Evolutionary conservation across 2,329 filamentous ascomycete species (phyloP).

Genomic region (Podosphaera aphanis): DNA sequence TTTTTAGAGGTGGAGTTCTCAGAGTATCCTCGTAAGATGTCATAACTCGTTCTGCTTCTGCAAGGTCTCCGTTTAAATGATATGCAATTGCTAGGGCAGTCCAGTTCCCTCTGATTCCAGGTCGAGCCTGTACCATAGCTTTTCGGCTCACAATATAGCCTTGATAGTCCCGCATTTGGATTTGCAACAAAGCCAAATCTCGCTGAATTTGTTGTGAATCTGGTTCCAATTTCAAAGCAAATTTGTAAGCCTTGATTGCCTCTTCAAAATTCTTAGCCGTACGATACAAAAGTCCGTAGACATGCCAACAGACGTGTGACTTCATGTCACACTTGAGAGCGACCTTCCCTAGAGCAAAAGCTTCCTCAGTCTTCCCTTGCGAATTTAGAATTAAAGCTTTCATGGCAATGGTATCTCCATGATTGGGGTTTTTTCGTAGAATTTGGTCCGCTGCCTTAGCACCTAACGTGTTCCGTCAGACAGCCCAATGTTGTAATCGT

Average conservation of each 20-base stretch:
- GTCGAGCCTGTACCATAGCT: slow-evolving; percentile 66
- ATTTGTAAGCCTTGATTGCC: slow-evolving; percentile 97
- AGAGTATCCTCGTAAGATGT: slow-evolving; percentile 84
- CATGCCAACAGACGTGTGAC: slow-evolving; percentile 98
- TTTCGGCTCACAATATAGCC: slow-evolving; percentile 80
- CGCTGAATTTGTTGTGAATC: slow-evolving; percentile 83
- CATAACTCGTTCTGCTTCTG: slow-evolving; percentile 73
- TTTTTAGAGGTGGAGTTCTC: slow-evolving; percentile 52
- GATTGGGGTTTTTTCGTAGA: slow-evolving; percentile 76
- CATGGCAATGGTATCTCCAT: slow-evolving; percentile 98
- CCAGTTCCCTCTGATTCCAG: slow-evolving; percentile 77
- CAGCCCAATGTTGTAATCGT: not conserved
- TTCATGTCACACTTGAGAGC: slow-evolving; percentile 94
- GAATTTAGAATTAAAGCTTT: slow-evolving; percentile 92
- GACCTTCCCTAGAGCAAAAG: slow-evolving; percentile 77
- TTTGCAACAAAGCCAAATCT: slow-evolving; percentile 76
- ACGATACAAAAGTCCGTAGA: slow-evolving; percentile 84
- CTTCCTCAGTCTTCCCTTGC: slow-evolving; percentile 78
- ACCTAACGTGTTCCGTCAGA: slow-evolving; percentile 23
- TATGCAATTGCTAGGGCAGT: slow-evolving; percentile 87
- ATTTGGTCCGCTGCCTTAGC: slow-evolving; percentile 93
- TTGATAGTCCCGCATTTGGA: slow-evolving; percentile 88
- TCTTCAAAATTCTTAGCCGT: slow-evolving; percentile 96
- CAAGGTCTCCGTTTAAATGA: slow-evolving; percentile 67
- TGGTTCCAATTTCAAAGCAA: slow-evolving; percentile 79